Conservation (phyloP, 129 eudicot species). For the Lonicera japonica region DNA sequence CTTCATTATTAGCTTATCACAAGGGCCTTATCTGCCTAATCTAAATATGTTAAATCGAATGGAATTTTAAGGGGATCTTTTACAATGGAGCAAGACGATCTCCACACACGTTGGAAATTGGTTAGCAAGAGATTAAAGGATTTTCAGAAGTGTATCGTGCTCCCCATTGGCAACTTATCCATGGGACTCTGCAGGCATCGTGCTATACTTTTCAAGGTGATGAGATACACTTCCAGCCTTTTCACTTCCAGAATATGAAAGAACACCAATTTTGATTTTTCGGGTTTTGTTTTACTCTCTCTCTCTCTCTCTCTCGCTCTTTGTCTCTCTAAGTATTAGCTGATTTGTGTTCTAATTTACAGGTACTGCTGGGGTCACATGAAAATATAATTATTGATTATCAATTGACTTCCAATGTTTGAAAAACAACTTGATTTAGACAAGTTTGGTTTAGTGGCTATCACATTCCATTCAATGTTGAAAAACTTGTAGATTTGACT, state of each 20-base stretch:
- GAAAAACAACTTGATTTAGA: too few species aligned
- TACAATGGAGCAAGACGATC: slow-evolving; percentile 78
- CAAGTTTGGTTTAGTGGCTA: too few species aligned
- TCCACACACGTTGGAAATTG: slow-evolving; percentile 54
- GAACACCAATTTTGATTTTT: not conserved
- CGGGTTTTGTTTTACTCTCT: too few species aligned
- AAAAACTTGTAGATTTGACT: too few species aligned
- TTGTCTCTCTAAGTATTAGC: too few species aligned
- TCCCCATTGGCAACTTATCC: slow-evolving; percentile 80
- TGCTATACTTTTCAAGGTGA: slow-evolving; percentile 88
- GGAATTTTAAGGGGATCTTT: slow-evolving; percentile 66
- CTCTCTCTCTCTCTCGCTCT: too few species aligned
- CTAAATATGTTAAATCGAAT: slow-evolving; percentile 8
- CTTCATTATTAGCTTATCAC: slow-evolving; percentile 1
- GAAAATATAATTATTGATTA: too few species aligned
- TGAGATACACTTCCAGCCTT: not conserved
- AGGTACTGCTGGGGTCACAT: too few species aligned
- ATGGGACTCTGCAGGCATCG: slow-evolving; percentile 93
- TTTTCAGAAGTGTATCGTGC: slow-evolving; percentile 55
- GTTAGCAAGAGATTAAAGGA: slow-evolving; percentile 61
- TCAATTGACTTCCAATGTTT: too few species aligned
- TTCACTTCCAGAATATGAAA: not conserved
- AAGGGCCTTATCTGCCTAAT: not conserved
- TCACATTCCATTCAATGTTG: too few species aligned
- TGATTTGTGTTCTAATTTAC: too few species aligned